A percentile compares a stretch with the other conserved stretches of the same genome.
These are phyloP conservation scores for Pseudozyma thailandica DNA, from an alignment of 1,284 basidiomycete genomes.

Conservation along the genomic window DNA sequence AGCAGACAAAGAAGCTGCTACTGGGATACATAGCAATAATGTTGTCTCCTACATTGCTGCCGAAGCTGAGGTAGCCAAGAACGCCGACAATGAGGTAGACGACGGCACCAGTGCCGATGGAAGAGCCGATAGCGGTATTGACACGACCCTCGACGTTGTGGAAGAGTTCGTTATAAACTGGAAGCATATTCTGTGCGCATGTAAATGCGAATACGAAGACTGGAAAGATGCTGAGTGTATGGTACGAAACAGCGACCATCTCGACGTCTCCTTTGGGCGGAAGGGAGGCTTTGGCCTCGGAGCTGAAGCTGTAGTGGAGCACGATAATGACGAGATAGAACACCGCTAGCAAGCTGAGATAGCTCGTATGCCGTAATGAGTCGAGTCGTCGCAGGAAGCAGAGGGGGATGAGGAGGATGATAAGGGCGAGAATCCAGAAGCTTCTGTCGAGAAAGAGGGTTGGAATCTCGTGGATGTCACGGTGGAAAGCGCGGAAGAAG, in stretches of 20 bases:
- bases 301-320: constrained; percentile 56
- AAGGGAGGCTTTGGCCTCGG: constrained; percentile 39
- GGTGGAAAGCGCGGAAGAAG: constrained; percentile 70
- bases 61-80: constrained; percentile 95
- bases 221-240: constrained; percentile 81
- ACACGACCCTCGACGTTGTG: constrained; percentile 83
- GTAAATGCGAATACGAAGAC: constrained; percentile 87
- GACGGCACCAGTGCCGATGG: constrained; percentile 76
- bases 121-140: constrained; percentile 85
- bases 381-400: constrained; percentile 84
- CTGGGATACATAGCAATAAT: constrained; percentile 77
- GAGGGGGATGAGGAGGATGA: constrained; percentile 85
- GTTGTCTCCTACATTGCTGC: constrained; percentile 73
- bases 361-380: constrained; percentile 78
- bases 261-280: constrained; percentile 55
- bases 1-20: constrained; percentile 88
- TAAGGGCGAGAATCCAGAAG: constrained; percentile 84
- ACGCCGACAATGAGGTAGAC: constrained; percentile 65
- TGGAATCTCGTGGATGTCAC: constrained; percentile 50
- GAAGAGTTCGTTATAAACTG: constrained; percentile 91
- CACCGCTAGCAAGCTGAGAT: constrained; percentile 85
- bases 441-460: constrained; percentile 74
- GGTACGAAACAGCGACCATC: constrained; percentile 71
- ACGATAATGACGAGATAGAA: constrained; percentile 69
- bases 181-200: constrained; percentile 68